A percentile compares a stretch with the other conserved stretches of the same genome.
Evolutionary conservation across 2,329 filamentous ascomycete genomes (phyloP).

Genomic region (Apiospora arundinis): DNA sequence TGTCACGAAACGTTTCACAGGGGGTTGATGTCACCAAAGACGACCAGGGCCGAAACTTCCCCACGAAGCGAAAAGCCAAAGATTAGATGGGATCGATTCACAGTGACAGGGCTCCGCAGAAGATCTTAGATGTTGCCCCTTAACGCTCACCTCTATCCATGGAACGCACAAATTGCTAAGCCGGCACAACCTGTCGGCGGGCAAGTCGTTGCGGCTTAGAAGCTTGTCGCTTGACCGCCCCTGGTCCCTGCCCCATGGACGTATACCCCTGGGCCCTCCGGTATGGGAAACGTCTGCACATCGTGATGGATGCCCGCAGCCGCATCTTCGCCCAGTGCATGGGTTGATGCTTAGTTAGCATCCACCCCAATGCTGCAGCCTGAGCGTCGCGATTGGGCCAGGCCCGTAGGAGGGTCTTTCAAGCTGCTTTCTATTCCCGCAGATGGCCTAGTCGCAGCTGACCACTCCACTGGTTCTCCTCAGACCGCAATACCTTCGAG

Average conservation of each 20-base stretch:
- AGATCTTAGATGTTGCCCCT: conserved; percentile 12
- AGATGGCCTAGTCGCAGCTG: not conserved
- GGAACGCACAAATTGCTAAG: not conserved
- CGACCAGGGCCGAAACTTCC: conserved; percentile 7
- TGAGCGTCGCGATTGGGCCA: conserved; percentile 4
- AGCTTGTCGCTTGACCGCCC: conserved; percentile 2
- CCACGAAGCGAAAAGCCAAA: conserved; percentile 15
- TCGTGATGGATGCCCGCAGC: conserved; percentile 3
- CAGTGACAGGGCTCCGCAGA: not conserved
- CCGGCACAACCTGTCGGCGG: not conserved
- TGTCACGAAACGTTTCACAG: conserved; percentile 17
- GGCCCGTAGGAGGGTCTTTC: not conserved
- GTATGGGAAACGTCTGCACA: conserved; percentile 2
- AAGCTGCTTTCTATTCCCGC: conserved; percentile 4
- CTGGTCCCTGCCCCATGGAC: not conserved
- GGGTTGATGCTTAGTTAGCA: not conserved
- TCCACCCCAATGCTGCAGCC: conserved; percentile 6
- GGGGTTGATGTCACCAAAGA: conserved; percentile 13
- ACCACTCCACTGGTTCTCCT: not conserved
- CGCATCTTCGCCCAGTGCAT: not conserved
- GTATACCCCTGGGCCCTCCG: not conserved
- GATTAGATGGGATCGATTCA: conserved; percentile 1
- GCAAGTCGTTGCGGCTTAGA: conserved; percentile 15
- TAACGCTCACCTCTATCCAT: not conserved
- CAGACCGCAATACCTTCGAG: conserved; percentile 6